Evolutionary conservation across 2,329 filamentous ascomycete species (phyloP).

Genomic region (Beauveria scarabaeidicola): DNA sequence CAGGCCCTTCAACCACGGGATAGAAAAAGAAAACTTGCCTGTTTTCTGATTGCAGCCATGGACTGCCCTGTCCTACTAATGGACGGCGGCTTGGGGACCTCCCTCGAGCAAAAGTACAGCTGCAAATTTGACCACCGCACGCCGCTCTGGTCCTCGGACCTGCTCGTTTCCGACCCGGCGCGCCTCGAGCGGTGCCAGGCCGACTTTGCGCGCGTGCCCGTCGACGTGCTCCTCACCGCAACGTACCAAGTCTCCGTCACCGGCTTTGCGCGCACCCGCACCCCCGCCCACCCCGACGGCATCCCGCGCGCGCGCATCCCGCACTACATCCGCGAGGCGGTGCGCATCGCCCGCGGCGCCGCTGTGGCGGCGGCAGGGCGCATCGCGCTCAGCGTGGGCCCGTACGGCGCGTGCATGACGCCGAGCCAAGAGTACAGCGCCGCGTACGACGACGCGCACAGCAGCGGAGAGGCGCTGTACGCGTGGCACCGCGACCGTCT

Average conservation of each 20-base stretch:
- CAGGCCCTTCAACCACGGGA: not conserved
- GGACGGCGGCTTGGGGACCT: slow-evolving; percentile 60
- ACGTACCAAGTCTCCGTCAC: slow-evolving; percentile 57
- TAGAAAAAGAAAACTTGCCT: not conserved
- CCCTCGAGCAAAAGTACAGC: slow-evolving; percentile 49
- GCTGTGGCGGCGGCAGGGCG: slow-evolving; percentile 18
- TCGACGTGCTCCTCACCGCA: slow-evolving; percentile 56
- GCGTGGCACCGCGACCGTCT: slow-evolving; percentile 52
- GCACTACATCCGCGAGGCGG: slow-evolving; percentile 34
- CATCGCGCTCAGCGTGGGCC: slow-evolving; percentile 53
- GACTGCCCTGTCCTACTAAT: slow-evolving; percentile 38
- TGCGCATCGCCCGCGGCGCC: slow-evolving; percentile 33
- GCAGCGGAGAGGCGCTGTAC: slow-evolving; percentile 34
- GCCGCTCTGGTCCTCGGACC: slow-evolving; percentile 61
- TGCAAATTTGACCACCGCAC: slow-evolving; percentile 42
- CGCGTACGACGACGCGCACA: slow-evolving; percentile 43
- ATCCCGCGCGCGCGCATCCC: slow-evolving; percentile 31
- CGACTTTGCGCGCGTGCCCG: slow-evolving; percentile 47
- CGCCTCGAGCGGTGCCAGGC: slow-evolving; percentile 47
- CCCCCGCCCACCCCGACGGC: slow-evolving; percentile 29
- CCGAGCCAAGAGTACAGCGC: slow-evolving; percentile 60
- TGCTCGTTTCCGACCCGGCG: slow-evolving; percentile 45
- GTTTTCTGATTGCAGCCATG: not conserved
- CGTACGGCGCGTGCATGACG: slow-evolving; percentile 59
- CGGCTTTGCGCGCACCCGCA: slow-evolving; percentile 43